Evolutionary conservation across 306 rosid genomes (phyloP), one percentile per base, ranked within the genome.

Genomic region (Senna siamea): DNA sequence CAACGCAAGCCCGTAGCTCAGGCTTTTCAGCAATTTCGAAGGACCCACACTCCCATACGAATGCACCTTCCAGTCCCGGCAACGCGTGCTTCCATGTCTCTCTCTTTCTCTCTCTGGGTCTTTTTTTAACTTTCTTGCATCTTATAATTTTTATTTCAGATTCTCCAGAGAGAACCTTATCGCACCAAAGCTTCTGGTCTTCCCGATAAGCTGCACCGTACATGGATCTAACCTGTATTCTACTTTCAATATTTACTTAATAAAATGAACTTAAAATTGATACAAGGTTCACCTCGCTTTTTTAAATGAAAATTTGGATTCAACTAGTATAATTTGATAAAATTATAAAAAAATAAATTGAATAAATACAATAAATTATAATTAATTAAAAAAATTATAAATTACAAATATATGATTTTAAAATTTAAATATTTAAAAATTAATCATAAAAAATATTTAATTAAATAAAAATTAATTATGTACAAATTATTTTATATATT

Each of bases 21-120:
- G 91, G 17, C 80, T 83, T 90, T 75, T 76, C 76, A 28, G 78
- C 85, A 80, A 86, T 67, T 69, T 77, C 91, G 18, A 85, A 73
- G 94, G 97, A 67, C 97, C 98, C 98, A 93, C 93, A 78, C 66
- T 81, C 89, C 98, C 89, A 89, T 78, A 84, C 85, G 77, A 79
- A 76, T 91, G 94, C 96, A 60, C 84, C 89, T 88, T 78, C 83
- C 63, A 70, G 5, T 77, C 82, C 97, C 96, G 93, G 93, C 97
- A 91, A 91, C 80, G 93, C 97, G 97, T 93, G 98, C 97, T 85
- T 80, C 83, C 83, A 46, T 80, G 69, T 90, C 88, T 67, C 74
- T 58, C 67, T 38, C 61, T 44, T 40, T 50, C 58, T 70, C 79
- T n/a, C 71, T n/a, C n/a, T n/a, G 19, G 15, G 23, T 35, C 46